These are phyloP conservation scores for Geotrichum klebahnii DNA, from an alignment of 1,139 yeast genomes.

Conservation along the genomic window DNA sequence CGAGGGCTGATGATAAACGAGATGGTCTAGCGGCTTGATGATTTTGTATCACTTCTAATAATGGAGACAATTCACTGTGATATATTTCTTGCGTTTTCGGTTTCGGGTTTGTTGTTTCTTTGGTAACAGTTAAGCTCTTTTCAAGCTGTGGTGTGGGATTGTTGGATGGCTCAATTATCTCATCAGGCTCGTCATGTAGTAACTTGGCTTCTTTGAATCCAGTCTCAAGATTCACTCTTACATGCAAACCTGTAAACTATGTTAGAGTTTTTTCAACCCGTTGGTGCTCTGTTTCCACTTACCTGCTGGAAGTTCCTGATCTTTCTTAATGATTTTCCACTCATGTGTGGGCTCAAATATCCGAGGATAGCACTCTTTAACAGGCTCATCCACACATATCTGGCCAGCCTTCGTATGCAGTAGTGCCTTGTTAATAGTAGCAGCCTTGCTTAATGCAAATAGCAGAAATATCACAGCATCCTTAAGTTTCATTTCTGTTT, in stretches of 20 bases:
- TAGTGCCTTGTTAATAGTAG: too few species aligned
- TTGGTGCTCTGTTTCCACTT: not conserved
- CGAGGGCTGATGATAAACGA: constrained; percentile 38
- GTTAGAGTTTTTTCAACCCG: not conserved
- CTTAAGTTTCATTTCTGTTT: too few species aligned
- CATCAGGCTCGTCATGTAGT: constrained; percentile 14
- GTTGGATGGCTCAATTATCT: not conserved
- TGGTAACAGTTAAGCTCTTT: too few species aligned
- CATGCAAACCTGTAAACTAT: constrained; percentile 58
- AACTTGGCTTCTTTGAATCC: constrained; percentile 64
- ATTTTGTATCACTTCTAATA: constrained; percentile 4
- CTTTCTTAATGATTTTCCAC: constrained; percentile 66
- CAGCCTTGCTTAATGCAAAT: too few species aligned
- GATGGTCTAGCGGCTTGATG: constrained; percentile 1
- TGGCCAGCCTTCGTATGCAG: not conserved
- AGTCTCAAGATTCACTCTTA: constrained; percentile 64
- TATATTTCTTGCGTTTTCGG: constrained; percentile 30
- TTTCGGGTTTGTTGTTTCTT: too few species aligned
- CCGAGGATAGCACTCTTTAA: constrained; percentile 38
- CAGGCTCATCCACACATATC: not conserved
- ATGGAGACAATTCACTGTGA: constrained; percentile 26
- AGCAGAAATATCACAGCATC: too few species aligned
- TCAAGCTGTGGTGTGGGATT: too few species aligned
- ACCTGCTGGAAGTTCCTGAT: constrained; percentile 57
- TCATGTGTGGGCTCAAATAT: constrained; percentile 56